phyloP scores from a whole-genome alignment of 768 basidiomycete genomes.

The Pisolithus sp. region DNA sequence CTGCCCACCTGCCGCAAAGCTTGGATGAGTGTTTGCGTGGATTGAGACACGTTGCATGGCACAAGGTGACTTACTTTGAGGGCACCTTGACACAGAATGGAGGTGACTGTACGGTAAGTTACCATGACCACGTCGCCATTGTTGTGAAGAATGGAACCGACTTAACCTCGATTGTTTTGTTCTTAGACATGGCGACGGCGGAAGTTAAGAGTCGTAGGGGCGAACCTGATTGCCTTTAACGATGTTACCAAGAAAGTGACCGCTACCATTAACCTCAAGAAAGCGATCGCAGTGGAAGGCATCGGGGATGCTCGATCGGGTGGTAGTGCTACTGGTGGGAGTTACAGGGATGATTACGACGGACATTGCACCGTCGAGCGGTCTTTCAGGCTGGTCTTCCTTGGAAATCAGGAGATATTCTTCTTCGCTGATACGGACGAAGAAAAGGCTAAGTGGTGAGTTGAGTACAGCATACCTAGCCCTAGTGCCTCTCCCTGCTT shows the following conservation, averaged over 20 bases:
- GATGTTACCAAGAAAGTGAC: slow-evolving; percentile 89
- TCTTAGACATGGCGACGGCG: slow-evolving; percentile 75
- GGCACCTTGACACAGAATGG: slow-evolving; percentile 90
- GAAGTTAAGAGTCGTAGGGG: slow-evolving; percentile 77
- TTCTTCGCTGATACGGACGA: slow-evolving; percentile 91
- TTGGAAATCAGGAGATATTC: slow-evolving; percentile 66
- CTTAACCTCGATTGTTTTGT: not conserved
- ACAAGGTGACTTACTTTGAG: slow-evolving; percentile 90
- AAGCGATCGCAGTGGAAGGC: slow-evolving; percentile 73
- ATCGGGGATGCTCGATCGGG: slow-evolving; percentile 53
- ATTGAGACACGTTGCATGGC: slow-evolving; percentile 85
- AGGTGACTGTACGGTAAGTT: slow-evolving; percentile 82
- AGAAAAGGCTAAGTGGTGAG: slow-evolving; percentile 83
- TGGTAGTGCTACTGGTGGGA: slow-evolving; percentile 40
- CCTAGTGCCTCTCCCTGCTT: not conserved
- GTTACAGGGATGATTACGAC: slow-evolving; percentile 51
- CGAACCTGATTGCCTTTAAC: slow-evolving; percentile 84
- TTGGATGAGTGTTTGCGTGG: slow-evolving; percentile 90
- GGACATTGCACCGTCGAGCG: slow-evolving; percentile 66
- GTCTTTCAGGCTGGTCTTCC: slow-evolving; percentile 81
- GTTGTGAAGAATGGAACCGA: not conserved
- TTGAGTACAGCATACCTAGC: not conserved
- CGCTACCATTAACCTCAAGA: slow-evolving; percentile 85
- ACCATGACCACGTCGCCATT: too few species aligned
- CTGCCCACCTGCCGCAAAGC: slow-evolving; percentile 80